These are phyloP conservation scores for Starmera quercuum DNA, from an alignment of 805 yeast genomes.

Conservation along the genomic window DNA sequence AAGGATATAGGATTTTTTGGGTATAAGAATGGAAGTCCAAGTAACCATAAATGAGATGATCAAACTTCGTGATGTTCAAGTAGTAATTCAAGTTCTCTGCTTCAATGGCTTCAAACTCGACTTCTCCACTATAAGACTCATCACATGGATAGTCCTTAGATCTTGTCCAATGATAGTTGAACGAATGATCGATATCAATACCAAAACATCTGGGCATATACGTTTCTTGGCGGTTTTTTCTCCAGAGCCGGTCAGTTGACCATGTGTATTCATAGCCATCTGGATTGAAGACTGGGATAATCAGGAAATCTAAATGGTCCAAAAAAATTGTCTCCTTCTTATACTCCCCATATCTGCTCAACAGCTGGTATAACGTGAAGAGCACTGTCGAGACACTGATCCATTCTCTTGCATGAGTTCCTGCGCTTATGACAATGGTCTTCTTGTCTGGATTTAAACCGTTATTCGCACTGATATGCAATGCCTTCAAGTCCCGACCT, in stretches of 20 bases:
- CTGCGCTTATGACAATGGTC: conserved; percentile 74
- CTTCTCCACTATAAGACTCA: conserved; percentile 75
- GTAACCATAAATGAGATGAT: conserved; percentile 65
- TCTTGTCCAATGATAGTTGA: conserved; percentile 62
- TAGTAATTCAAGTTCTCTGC: conserved; percentile 41
- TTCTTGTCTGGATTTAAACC: conserved; percentile 37
- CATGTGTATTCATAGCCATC: conserved; percentile 88
- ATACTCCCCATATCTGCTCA: conserved; percentile 35
- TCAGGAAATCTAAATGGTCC: conserved; percentile 57
- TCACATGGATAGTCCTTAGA: conserved; percentile 68
- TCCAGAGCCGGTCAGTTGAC: conserved; percentile 77
- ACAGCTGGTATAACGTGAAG: conserved; percentile 42
- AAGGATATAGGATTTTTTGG: conserved; percentile 76
- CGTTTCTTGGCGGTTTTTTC: conserved; percentile 79
- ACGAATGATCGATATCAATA: conserved; percentile 81
- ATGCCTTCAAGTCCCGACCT: conserved; percentile 60
- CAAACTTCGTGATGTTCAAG: conserved; percentile 31
- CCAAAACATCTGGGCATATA: conserved; percentile 64
- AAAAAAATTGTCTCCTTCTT: conserved; percentile 38
- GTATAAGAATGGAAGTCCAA: conserved; percentile 82
- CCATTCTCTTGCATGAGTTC: conserved; percentile 91
- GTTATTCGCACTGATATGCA: conserved; percentile 50
- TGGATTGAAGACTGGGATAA: conserved; percentile 82
- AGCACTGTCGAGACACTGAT: conserved; percentile 64
- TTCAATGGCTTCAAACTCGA: conserved; percentile 60